Evolutionary conservation across 2,329 filamentous ascomycete species (phyloP).

Genomic region (Fusarium falciforme): DNA sequence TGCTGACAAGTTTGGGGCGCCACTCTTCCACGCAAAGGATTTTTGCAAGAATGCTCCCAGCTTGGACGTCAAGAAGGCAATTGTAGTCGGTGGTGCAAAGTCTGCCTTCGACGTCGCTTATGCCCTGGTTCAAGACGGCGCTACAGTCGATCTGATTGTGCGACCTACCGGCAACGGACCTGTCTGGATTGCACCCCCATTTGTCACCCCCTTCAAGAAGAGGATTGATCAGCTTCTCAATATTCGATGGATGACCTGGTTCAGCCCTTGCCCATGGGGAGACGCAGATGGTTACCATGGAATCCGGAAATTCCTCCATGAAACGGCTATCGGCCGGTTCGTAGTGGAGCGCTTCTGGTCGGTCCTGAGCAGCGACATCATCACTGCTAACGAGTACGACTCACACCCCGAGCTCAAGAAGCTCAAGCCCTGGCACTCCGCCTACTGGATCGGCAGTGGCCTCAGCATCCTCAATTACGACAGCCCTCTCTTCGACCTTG

Average conservation of each 20-base stretch:
- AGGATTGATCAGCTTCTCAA: slow-evolving; percentile 67
- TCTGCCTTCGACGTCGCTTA: slow-evolving; percentile 70
- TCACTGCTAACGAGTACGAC: slow-evolving; percentile 59
- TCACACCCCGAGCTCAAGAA: slow-evolving; percentile 52
- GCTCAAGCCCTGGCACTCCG: slow-evolving; percentile 54
- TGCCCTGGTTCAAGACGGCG: slow-evolving; percentile 60
- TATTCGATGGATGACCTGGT: slow-evolving; percentile 70
- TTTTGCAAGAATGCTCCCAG: slow-evolving; percentile 49
- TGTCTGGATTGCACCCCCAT: slow-evolving; percentile 64
- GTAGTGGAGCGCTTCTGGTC: slow-evolving; percentile 63
- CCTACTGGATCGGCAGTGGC: slow-evolving; percentile 61
- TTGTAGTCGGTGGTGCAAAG: slow-evolving; percentile 68
- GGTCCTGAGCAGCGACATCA: slow-evolving; percentile 59
- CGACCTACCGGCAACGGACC: slow-evolving; percentile 63
- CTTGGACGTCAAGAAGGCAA: slow-evolving; percentile 49
- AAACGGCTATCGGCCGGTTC: slow-evolving; percentile 60
- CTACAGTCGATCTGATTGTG: slow-evolving; percentile 63
- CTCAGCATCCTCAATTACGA: slow-evolving; percentile 67
- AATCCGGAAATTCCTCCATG: slow-evolving; percentile 62
- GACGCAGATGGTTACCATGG: slow-evolving; percentile 62
- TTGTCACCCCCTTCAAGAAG: slow-evolving; percentile 70
- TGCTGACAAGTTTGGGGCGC: slow-evolving; percentile 49
- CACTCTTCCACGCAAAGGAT: slow-evolving; percentile 59
- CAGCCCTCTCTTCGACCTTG: slow-evolving; percentile 62
- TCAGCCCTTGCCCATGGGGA: slow-evolving; percentile 75